phyloP scores from a whole-genome alignment of 805 yeast species.

The Spathaspora passalidarum region DNA sequence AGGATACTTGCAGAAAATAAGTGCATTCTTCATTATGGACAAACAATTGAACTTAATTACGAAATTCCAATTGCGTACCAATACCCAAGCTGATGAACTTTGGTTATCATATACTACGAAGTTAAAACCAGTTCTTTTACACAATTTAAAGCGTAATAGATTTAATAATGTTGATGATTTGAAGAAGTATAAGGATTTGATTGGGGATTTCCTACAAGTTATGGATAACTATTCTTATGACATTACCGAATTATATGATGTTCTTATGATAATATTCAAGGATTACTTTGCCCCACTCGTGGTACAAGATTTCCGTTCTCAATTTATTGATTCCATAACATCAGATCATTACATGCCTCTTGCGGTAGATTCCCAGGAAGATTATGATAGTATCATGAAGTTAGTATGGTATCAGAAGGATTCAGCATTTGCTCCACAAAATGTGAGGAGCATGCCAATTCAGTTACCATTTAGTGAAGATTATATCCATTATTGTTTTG shows the following conservation, averaged over 20 bases:
- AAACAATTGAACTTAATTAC: slow-evolving; percentile 63
- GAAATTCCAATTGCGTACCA: slow-evolving; percentile 58
- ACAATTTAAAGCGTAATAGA: slow-evolving; percentile 41
- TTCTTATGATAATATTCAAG: slow-evolving; percentile 57
- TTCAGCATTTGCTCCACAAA: slow-evolving; percentile 42
- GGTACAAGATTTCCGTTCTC: slow-evolving; percentile 52
- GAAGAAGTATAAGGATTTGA: slow-evolving; percentile 52
- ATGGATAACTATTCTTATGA: slow-evolving; percentile 70
- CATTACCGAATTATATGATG: slow-evolving; percentile 56
- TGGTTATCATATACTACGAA: slow-evolving; percentile 70
- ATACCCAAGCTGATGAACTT: slow-evolving; percentile 62
- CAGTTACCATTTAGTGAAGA: slow-evolving; percentile 79
- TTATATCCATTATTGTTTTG: slow-evolving; percentile 82
- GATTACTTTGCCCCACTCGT: slow-evolving; percentile 56
- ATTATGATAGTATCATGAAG: slow-evolving; percentile 61
- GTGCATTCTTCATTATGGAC: slow-evolving; percentile 79
- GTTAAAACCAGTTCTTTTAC: slow-evolving; percentile 55
- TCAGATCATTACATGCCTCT: slow-evolving; percentile 91
- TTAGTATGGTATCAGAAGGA: slow-evolving; percentile 68
- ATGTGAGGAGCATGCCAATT: slow-evolving; percentile 43
- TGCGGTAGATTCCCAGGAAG: slow-evolving; percentile 54
- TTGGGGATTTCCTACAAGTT: slow-evolving; percentile 72
- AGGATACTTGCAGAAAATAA: slow-evolving; percentile 55
- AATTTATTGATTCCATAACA: slow-evolving; percentile 60
- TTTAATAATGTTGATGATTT: slow-evolving; percentile 41